A percentile compares a stretch with the other conserved stretches of the same genome.
These are phyloP conservation scores for Kodamaea plutei DNA, from an alignment of 1,139 yeast genomes.

Conservation along the genomic window DNA sequence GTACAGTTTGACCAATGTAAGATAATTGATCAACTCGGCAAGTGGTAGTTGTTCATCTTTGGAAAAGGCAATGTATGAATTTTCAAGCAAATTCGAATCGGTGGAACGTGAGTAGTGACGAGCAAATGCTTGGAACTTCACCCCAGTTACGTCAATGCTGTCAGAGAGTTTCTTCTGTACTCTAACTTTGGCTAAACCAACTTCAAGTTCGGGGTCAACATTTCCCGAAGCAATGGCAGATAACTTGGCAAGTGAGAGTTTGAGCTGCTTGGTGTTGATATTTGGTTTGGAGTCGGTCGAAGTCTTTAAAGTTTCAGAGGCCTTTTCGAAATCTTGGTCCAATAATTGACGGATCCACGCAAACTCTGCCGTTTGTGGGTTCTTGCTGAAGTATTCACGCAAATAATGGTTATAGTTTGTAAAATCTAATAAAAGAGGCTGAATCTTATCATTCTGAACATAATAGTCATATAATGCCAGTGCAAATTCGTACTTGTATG, in stretches of 20 bases:
- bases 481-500: constrained; percentile 70
- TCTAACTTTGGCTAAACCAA: constrained; percentile 41
- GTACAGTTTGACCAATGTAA: constrained; percentile 41
- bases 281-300: constrained; percentile 29
- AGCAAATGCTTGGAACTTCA: constrained; percentile 3
- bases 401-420: constrained; percentile 50
- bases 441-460: constrained; percentile 49
- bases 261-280: constrained; percentile 49
- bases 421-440: constrained; percentile 54
- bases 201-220: constrained; percentile 42
- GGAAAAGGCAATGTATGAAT: constrained; percentile 34
- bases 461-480: constrained; percentile 58
- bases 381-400: constrained; percentile 47
- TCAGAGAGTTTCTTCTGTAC: constrained; percentile 42
- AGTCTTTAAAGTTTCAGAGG: constrained; percentile 29
- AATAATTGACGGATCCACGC: constrained; percentile 73
- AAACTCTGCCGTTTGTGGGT: constrained; percentile 49
- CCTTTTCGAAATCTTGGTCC: constrained; percentile 46
- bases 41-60: constrained; percentile 38
- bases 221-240: constrained; percentile 29
- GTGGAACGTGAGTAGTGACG: constrained; percentile 21
- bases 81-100: constrained; percentile 21
- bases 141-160: not conserved
- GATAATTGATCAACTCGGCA: constrained; percentile 50
- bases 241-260: constrained; percentile 70